Evolutionary conservation across 1,139 yeast species (phyloP).

Genomic region (Arxiozyma slooffiae): DNA sequence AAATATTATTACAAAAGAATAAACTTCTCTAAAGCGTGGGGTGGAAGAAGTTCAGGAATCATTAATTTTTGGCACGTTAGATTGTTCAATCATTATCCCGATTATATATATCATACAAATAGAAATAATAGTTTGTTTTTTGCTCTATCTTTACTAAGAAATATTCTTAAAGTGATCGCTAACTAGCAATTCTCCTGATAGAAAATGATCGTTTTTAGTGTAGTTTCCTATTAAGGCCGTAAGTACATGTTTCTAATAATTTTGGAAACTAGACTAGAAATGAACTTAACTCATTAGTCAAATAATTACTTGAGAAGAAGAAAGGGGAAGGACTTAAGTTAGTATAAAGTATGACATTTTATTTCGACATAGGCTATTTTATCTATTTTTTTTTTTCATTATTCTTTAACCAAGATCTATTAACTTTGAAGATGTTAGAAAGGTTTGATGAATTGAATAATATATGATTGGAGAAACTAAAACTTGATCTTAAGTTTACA

Average conservation of each 20-base stretch:
- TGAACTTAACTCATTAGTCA: no score
- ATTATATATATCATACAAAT: not conserved
- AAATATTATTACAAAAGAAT: no score
- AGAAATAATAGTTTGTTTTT: not conserved
- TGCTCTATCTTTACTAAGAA: not conserved
- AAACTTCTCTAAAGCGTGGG: not conserved
- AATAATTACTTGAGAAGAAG: not conserved
- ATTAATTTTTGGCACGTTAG: not conserved
- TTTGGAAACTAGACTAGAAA: not conserved
- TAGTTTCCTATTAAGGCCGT: no score
- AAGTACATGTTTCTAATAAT: no score
- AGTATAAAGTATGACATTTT: no score
- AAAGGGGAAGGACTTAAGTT: no score
- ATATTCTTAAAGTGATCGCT: not conserved
- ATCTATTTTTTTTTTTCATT: not conserved
- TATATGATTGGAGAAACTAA: not conserved
- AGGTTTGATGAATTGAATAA: not conserved
- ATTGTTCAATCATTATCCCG: not conserved
- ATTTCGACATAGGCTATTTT: no score
- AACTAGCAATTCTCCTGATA: not conserved
- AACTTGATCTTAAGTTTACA: no score
- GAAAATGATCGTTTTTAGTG: not conserved
- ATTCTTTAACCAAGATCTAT: not conserved
- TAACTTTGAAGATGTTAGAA: no score
- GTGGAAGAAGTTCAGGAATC: not conserved